Percentiles rank a stretch among this genome's conserved stretches.
Evolutionary conservation across 257 asterid species (phyloP).

Genomic region (Fraxinus americana): DNA sequence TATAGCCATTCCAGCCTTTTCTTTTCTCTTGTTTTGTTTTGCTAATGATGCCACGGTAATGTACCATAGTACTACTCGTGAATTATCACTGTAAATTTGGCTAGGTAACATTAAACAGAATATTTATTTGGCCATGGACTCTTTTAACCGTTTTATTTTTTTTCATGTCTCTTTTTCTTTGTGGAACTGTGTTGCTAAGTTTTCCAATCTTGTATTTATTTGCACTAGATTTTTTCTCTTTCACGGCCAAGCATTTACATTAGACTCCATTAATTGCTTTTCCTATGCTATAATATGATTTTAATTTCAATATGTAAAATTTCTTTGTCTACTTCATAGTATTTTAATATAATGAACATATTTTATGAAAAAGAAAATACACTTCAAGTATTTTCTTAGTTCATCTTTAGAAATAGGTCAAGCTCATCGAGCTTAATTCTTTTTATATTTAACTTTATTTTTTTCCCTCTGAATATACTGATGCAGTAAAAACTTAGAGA

Average conservation of each 20-base stretch:
- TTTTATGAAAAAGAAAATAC: conserved; percentile 3
- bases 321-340: conserved; percentile 11
- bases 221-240: background rate
- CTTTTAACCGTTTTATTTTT: background rate
- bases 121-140: background rate
- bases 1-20: conserved; percentile 7
- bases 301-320: conserved; percentile 8
- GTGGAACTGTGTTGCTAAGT: background rate
- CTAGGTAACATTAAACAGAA: background rate
- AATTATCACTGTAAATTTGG: background rate
- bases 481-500: conserved; percentile 13
- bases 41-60: background rate
- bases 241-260: background rate
- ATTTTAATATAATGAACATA: conserved; percentile 19
- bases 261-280: conserved; percentile 7
- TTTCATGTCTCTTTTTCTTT: conserved; percentile 4
- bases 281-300: background rate
- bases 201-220: background rate
- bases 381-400: background rate
- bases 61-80: background rate
- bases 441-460: conserved; percentile 17
- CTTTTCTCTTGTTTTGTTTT: conserved; percentile 6
- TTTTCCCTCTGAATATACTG: background rate
- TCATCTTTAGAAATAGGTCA: conserved; percentile 16
- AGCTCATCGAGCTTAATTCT: conserved; percentile 18